Conservation (phyloP, 1,284 basidiomycete species). For the Trichosporon faecale region DNA sequence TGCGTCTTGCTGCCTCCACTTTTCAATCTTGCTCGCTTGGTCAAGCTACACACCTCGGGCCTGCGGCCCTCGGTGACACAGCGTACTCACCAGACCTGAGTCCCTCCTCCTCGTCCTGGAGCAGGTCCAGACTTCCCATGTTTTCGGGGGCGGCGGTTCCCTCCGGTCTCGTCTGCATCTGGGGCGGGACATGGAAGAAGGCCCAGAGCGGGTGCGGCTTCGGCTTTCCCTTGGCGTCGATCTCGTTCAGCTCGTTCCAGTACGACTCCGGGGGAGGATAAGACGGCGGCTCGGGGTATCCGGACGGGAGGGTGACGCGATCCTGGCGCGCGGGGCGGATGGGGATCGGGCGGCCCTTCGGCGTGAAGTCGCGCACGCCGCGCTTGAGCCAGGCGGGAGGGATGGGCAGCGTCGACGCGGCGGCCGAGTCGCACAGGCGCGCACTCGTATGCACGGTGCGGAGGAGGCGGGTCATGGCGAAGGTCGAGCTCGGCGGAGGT, state of each 20-base stretch:
- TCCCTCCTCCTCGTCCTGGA: constrained; percentile 29
- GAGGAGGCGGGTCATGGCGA: constrained; percentile 28
- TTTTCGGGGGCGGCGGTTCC: constrained; percentile 20
- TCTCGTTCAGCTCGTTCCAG: constrained; percentile 27
- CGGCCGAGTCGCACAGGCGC: constrained; percentile 12
- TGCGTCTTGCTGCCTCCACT: background rate
- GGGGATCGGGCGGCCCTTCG: constrained; percentile 41
- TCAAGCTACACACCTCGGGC: background rate
- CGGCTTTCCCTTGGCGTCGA: constrained; percentile 17
- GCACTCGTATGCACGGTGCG: constrained; percentile 36
- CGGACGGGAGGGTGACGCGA: constrained; percentile 38
- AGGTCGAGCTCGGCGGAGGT: background rate
- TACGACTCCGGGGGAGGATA: constrained; percentile 42
- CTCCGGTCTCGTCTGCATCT: constrained; percentile 6
- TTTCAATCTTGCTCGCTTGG: background rate
- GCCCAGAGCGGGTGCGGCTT: constrained; percentile 48
- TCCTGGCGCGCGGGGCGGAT: constrained; percentile 38
- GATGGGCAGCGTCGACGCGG: constrained; percentile 10
- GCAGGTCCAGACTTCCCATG: constrained; percentile 34
- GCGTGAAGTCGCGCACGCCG: constrained; percentile 28
- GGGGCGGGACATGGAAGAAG: constrained; percentile 46
- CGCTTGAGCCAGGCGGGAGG: constrained; percentile 12
- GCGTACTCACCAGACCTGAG: constrained; percentile 38
- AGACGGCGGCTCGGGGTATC: constrained; percentile 38
- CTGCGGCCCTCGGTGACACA: background rate